Percentiles rank a stretch among this genome's conserved stretches.
Evolutionary conservation across 768 basidiomycete genomes (phyloP).

Genomic region (Strobilomyces echinocephalus): DNA sequence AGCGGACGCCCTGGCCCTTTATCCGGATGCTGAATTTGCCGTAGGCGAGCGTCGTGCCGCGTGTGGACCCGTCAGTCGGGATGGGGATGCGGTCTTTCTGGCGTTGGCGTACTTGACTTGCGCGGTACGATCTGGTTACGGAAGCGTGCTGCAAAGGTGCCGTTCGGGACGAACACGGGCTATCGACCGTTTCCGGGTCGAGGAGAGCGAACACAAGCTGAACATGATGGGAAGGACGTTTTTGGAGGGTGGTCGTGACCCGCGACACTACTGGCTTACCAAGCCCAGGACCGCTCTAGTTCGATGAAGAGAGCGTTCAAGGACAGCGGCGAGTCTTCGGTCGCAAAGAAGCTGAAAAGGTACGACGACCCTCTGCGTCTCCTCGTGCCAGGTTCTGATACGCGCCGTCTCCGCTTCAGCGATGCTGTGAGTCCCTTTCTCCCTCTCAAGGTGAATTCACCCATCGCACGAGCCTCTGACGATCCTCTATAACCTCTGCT

Average conservation of each 20-base stretch:
- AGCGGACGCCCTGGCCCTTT: conserved; percentile 71
- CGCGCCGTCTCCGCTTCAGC: conserved; percentile 35
- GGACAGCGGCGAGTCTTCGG: conserved; percentile 43
- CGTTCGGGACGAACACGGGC: conserved; percentile 9
- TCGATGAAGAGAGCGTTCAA: conserved; percentile 63
- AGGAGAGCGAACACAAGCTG: conserved; percentile 16
- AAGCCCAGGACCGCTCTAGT: neutral
- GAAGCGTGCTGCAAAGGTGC: conserved; percentile 26
- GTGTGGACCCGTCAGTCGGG: conserved; percentile 84
- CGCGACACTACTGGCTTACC: conserved; percentile 8
- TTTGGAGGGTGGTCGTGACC: conserved; percentile 10
- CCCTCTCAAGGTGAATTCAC: conserved; percentile 69
- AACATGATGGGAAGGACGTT: conserved; percentile 23
- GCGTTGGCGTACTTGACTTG: conserved; percentile 76
- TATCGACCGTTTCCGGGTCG: conserved; percentile 11
- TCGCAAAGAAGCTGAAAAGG: conserved; percentile 66
- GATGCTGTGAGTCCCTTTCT: conserved; percentile 57
- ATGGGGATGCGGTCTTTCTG: conserved; percentile 89
- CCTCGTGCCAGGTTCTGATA: conserved; percentile 2
- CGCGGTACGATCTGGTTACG: conserved; percentile 75
- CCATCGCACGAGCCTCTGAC: conserved; percentile 50
- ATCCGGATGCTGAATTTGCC: conserved; percentile 93
- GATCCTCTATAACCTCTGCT: conserved; percentile 61
- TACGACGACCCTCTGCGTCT: conserved; percentile 29
- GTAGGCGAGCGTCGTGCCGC: conserved; percentile 87